Evolutionary conservation across 1,139 yeast species (phyloP).

Genomic region (Geotrichum restrictum): DNA sequence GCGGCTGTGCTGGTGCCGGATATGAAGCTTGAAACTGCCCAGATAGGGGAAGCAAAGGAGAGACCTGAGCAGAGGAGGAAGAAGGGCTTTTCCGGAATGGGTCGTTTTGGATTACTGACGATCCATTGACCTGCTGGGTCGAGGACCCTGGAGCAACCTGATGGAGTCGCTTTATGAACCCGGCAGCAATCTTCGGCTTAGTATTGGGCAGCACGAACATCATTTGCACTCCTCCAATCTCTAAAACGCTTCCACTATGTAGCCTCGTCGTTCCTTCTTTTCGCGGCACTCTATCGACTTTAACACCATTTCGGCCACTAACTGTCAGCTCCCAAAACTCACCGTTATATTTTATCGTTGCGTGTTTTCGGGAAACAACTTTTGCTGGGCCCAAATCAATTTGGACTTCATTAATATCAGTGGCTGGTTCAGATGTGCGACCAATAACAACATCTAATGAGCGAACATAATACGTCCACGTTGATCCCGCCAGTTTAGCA

Average conservation of each 20-base stretch:
- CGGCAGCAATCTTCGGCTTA: constrained; percentile 48
- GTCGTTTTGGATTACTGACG: background rate
- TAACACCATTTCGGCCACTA: constrained; percentile 87
- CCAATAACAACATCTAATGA: constrained; percentile 76
- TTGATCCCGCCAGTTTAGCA: constrained; percentile 89
- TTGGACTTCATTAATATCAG: constrained; percentile 50
- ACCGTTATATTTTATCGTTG: constrained; percentile 72
- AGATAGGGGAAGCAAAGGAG: background rate
- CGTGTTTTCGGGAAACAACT: constrained; percentile 89
- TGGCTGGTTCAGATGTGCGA: constrained; percentile 60
- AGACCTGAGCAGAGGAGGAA: background rate
- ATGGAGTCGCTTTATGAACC: constrained; percentile 19
- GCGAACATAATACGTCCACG: constrained; percentile 93
- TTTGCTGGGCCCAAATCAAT: constrained; percentile 96
- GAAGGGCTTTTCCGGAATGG: background rate
- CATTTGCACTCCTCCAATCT: constrained; percentile 97
- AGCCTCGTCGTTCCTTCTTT: constrained; percentile 50
- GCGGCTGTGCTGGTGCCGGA: background rate
- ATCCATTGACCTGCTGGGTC: background rate
- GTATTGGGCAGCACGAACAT: constrained; percentile 95
- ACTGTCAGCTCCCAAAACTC: constrained; percentile 82
- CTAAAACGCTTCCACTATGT: constrained; percentile 81
- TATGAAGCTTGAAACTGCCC: background rate
- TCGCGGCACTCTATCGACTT: constrained; percentile 60
- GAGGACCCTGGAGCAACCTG: background rate